phyloP scores from a whole-genome alignment of 805 yeast species.

The Grigorovia humatica region DNA sequence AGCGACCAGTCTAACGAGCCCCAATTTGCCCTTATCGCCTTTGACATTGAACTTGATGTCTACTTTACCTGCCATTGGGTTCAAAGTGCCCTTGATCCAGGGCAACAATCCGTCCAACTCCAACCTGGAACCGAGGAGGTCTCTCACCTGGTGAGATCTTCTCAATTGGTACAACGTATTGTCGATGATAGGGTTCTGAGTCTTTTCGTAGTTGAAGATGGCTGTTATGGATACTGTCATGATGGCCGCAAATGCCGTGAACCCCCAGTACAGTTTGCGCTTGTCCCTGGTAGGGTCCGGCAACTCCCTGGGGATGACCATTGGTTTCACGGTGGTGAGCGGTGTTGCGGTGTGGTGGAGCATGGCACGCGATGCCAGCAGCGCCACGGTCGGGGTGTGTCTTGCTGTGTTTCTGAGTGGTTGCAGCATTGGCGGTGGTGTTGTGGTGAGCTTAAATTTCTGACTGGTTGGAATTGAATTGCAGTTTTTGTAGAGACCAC shows the following conservation, averaged over 20 bases:
- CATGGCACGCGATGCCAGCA: not conserved
- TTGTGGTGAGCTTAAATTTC: no score
- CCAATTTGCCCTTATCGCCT: constrained; percentile 50
- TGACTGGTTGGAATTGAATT: no score
- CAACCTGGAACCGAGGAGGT: constrained; percentile 62
- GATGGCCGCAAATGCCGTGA: constrained; percentile 42
- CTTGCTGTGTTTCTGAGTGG: not conserved
- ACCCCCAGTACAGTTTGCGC: constrained; percentile 42
- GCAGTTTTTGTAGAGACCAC: no score
- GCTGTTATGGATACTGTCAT: constrained; percentile 49
- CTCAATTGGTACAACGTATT: constrained; percentile 81
- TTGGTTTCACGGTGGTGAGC: constrained; percentile 22
- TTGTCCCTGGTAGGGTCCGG: constrained; percentile 67
- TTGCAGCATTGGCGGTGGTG: not conserved
- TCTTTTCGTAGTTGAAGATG: constrained; percentile 88
- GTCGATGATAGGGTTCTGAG: constrained; percentile 77
- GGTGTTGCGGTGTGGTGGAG: not conserved
- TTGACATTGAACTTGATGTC: constrained; percentile 60
- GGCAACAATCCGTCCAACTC: constrained; percentile 62
- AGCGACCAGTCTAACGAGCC: constrained; percentile 57
- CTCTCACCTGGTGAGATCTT: constrained; percentile 55
- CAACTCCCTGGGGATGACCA: constrained; percentile 65
- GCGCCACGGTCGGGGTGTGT: not conserved
- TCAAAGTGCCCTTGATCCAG: constrained; percentile 80
- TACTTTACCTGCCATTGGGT: constrained; percentile 73